Evolutionary conservation across 2,329 filamentous ascomycete genomes (phyloP), one percentile per base, ranked within the genome.

Genomic region (Paraphoma chrysanthemicola): DNA sequence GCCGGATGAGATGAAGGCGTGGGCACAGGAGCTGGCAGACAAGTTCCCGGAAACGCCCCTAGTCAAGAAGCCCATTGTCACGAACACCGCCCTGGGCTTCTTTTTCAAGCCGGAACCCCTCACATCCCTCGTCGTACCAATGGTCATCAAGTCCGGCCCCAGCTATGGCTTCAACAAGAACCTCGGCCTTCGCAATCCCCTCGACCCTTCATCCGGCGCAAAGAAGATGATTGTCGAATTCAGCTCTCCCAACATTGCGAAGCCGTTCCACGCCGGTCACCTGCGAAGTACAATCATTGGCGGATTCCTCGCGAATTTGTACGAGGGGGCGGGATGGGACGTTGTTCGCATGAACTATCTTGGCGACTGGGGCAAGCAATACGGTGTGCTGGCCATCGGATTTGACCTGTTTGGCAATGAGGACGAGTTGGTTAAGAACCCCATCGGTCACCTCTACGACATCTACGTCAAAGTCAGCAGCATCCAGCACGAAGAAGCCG

Each of bases 211-310:
- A 49, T 81, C 83, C 56, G 87, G 85, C 59, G 81, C 81, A 67
- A 91, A 91, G 82, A 85, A 83, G 68, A 83, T 89, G 44, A 85
- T 95, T 49, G 85, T 95, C 67, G 91, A 95, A 71, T 95, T 94
- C 77, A 92, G 89, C 7, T 93, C 90, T 7, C 91, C 92, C 48
- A 95, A 95, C 74, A 93, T 95, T 57, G 91, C 91, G 44, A 94
- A 94, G 78, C 91, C 89, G 18, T 92, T 93, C 77, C 88, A 91
- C 70, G 88, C 88, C 18, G 88, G 88, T 6, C 90, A 93, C 78
- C 80, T 93, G 64, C 83, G 90, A 67, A 91, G 88, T 69, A 93
- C 90, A 48, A 91, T 93, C 62, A 90, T 92, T 54, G 90, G 90
- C 43, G 88, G 88, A 30, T 91, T 90, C 73, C 77, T 92, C 17